Base-by-base conservation (phyloP, 345 rosid species). In the Geranium brycei region DNA sequence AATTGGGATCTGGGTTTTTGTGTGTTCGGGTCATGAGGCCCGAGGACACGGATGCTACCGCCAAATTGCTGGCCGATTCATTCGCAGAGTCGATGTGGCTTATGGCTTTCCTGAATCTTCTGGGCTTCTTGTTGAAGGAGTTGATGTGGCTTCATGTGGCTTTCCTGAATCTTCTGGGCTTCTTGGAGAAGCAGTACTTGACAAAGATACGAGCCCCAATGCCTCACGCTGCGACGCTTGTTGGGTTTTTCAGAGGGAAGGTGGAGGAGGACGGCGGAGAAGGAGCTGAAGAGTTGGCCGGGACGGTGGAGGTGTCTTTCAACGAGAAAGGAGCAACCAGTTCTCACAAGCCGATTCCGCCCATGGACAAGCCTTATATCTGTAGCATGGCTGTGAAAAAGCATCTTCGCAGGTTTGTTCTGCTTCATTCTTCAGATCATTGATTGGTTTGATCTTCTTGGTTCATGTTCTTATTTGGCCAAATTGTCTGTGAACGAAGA, bases 221-320 rank as follows among this genome's bases (percentile, higher is more conserved):
- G 82, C 96, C 98, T 0, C 86, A 87, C 78, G 93, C 93, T 8
- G 97, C 79, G 28, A 89, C 93, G 0, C 86, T 92, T 40, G 66
- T 89, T 64, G 95, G 88, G 41, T 87, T 84, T 74, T 89, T 65
- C 55, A 78, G 71, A 76, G 80, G 63, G 31, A 80, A 66, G 62
- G 68, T 38, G 31, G 80, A 69, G 66, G 67, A 3, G 12, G 55
- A 19, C 17, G 28, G 31, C 23, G 76, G 62, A 17, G 77, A 69
- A 61, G 85, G 63, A 13, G 85, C 71, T 30, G 79, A 62, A 31
- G 86, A 62, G 64, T 68, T 92, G 75, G 96, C 91, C 5, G 96
- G 96, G 19, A 92, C 98, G 0, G 93, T 89, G n/a, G 96, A 92
- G 82, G 87, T 87, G 73, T 80, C 78, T 70, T 86, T 91, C 63